Conservation (phyloP, 257 asterid species). For the Ehretia macrophylla region DNA sequence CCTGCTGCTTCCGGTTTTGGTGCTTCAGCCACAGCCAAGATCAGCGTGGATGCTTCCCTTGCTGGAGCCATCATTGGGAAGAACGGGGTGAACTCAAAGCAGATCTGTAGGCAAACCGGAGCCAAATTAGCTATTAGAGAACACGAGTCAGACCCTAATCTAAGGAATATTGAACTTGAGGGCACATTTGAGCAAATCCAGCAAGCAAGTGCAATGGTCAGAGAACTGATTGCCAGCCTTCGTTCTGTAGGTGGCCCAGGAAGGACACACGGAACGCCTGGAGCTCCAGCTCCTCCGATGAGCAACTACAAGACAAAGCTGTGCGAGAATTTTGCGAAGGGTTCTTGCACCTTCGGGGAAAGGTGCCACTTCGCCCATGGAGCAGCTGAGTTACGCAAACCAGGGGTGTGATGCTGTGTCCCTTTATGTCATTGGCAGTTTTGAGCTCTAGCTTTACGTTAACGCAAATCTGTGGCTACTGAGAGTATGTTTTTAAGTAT, state of each 20-base stretch:
- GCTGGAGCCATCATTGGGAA: constrained; percentile 94
- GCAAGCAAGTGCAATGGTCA: constrained; percentile 72
- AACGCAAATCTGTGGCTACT: background rate
- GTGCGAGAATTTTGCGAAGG: constrained; percentile 73
- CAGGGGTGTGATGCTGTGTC: constrained; percentile 29
- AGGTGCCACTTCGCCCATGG: constrained; percentile 99
- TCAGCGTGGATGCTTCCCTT: constrained; percentile 73
- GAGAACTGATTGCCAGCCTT: constrained; percentile 57
- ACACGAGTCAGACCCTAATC: constrained; percentile 65
- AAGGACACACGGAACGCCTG: constrained; percentile 27
- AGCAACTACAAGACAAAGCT: constrained; percentile 75
- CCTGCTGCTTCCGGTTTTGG: constrained; percentile 63
- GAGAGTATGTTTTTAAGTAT: background rate
- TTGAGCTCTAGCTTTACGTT: background rate
- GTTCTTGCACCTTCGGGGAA: constrained; percentile 88
- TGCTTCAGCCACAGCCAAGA: constrained; percentile 71
- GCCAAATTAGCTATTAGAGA: constrained; percentile 69
- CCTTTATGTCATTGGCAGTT: background rate
- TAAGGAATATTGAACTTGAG: constrained; percentile 81
- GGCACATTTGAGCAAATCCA: constrained; percentile 78
- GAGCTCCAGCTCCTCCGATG: constrained; percentile 42
- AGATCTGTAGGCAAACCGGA: constrained; percentile 82
- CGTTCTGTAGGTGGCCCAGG: constrained; percentile 37
- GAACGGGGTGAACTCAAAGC: constrained; percentile 89
- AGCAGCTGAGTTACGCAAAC: constrained; percentile 59